phyloP scores from a whole-genome alignment of 108 stramenopile genomes.

The Cyclotella atomus region DNA sequence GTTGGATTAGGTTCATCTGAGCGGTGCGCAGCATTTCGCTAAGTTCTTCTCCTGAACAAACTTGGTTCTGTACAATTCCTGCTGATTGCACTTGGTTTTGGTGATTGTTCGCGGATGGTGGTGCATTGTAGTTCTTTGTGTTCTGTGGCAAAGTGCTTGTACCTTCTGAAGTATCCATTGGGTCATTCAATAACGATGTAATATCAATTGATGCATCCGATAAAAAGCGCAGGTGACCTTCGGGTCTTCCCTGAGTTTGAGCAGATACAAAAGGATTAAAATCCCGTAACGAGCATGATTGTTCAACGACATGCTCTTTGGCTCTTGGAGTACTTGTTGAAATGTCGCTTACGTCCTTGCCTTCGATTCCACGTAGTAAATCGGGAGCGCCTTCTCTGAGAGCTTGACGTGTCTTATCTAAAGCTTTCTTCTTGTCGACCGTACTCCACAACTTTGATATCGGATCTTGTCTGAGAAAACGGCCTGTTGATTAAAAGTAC shows the following conservation, averaged over 20 bases:
- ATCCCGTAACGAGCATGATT: not conserved
- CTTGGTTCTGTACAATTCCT: not conserved
- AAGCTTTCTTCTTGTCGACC: slow-evolving; percentile 86
- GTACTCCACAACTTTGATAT: slow-evolving; percentile 79
- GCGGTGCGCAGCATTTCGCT: not conserved
- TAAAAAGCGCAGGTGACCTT: not conserved
- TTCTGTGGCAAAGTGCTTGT: not conserved
- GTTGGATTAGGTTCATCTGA: not conserved
- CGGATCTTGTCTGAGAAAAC: slow-evolving; percentile 84
- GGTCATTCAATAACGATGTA: not conserved
- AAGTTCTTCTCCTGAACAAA: not conserved
- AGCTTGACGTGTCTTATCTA: slow-evolving; percentile 88
- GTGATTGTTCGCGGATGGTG: not conserved
- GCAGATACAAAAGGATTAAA: not conserved
- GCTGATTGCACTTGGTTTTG: not conserved
- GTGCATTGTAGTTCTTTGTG: not conserved
- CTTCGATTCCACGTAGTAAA: slow-evolving; percentile 57
- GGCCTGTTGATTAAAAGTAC: too few relatives aligned
- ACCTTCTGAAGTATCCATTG: not conserved
- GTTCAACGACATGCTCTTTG: not conserved
- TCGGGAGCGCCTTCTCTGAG: slow-evolving; percentile 86
- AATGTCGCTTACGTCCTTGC: not conserved
- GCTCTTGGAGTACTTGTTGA: not conserved
- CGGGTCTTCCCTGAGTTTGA: not conserved
- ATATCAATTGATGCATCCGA: not conserved